phyloP scores from a whole-genome alignment of 768 basidiomycete genomes.

The Boletus speciosus region DNA sequence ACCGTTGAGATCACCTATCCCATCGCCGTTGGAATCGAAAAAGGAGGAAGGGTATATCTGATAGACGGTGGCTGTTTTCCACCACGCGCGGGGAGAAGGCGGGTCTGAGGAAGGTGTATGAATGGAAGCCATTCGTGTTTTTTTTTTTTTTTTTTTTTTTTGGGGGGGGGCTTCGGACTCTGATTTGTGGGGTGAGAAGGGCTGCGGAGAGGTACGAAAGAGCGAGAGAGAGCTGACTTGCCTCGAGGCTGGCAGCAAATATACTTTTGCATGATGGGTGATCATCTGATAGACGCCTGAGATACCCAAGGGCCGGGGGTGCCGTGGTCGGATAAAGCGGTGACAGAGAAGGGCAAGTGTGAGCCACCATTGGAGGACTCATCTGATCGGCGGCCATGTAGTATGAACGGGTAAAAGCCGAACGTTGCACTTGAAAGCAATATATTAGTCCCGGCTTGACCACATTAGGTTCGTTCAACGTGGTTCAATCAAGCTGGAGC shows the following conservation, averaged over 20 bases:
- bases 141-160: not conserved
- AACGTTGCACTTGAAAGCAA: not conserved
- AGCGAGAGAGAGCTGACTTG: not conserved
- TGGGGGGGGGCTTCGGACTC: not conserved
- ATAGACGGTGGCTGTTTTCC: slow-evolving; percentile 58
- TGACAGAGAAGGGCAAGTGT: slow-evolving; percentile 1
- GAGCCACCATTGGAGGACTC: not conserved
- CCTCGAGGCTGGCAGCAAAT: slow-evolving; percentile 21
- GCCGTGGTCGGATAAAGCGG: not conserved
- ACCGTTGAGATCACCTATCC: slow-evolving; percentile 66
- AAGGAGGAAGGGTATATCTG: slow-evolving; percentile 73
- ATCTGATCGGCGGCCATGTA: slow-evolving; percentile 6
- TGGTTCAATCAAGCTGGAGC: slow-evolving; percentile 6
- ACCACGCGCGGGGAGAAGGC: slow-evolving; percentile 41
- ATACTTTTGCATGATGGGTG: slow-evolving; percentile 5
- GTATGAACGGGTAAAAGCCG: slow-evolving; percentile 8
- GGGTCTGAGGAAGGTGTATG: slow-evolving; percentile 8
- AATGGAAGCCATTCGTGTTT: slow-evolving; percentile 3
- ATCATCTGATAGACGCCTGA: slow-evolving; percentile 14
- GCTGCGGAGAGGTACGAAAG: slow-evolving; percentile 16
- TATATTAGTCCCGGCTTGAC: slow-evolving; percentile 10
- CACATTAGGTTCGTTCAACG: slow-evolving; percentile 4
- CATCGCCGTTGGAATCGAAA: slow-evolving; percentile 69
- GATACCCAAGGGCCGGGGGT: slow-evolving; percentile 1
- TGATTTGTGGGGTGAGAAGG: not conserved